Conservation (phyloP, 108 stramenopile species). For the Halocafeteria seosinensis region DNA sequence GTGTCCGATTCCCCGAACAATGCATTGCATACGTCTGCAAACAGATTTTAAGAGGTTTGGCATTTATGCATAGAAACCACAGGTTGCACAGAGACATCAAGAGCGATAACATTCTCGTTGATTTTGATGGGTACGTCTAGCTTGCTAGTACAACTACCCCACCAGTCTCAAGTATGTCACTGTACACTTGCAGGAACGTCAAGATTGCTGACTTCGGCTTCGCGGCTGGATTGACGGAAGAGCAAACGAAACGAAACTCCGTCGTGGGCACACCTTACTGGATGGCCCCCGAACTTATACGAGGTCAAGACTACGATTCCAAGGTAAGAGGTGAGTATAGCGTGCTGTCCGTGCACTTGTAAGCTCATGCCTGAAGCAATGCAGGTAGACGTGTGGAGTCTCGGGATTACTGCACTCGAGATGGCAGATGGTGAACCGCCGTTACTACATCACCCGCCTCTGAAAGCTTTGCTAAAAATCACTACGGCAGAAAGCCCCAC, state of each 20-base stretch:
- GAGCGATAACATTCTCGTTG: slow-evolving; percentile 44
- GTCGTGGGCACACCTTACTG: slow-evolving; percentile 51
- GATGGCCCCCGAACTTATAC: slow-evolving; percentile 52
- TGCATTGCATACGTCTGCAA: slow-evolving; percentile 43
- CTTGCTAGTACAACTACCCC: no score
- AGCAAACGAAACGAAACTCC: slow-evolving; percentile 31
- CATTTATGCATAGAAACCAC: slow-evolving; percentile 37
- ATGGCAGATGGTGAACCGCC: slow-evolving; percentile 51
- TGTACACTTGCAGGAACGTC: no score
- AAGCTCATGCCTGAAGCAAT: no score
- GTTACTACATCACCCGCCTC: slow-evolving; percentile 39
- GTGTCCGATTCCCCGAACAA: slow-evolving; percentile 32
- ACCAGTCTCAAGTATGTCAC: no score
- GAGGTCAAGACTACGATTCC: slow-evolving; percentile 36
- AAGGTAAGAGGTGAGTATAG: slow-evolving; percentile 10
- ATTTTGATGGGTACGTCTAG: slow-evolving; percentile 15
- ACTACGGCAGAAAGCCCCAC: slow-evolving; percentile 34
- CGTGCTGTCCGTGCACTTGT: neutral
- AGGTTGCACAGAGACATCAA: slow-evolving; percentile 51
- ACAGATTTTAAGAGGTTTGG: slow-evolving; percentile 26
- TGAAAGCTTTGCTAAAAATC: slow-evolving; percentile 44
- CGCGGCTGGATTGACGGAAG: slow-evolving; percentile 33
- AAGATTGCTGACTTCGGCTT: slow-evolving; percentile 57
- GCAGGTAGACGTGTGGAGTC: slow-evolving; percentile 46
- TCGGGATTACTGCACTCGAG: slow-evolving; percentile 49